Percentiles rank a stretch among this genome's conserved stretches.
Conservation (phyloP, 2,329 filamentous ascomycete genomes). For the Botrytis porri region DNA sequence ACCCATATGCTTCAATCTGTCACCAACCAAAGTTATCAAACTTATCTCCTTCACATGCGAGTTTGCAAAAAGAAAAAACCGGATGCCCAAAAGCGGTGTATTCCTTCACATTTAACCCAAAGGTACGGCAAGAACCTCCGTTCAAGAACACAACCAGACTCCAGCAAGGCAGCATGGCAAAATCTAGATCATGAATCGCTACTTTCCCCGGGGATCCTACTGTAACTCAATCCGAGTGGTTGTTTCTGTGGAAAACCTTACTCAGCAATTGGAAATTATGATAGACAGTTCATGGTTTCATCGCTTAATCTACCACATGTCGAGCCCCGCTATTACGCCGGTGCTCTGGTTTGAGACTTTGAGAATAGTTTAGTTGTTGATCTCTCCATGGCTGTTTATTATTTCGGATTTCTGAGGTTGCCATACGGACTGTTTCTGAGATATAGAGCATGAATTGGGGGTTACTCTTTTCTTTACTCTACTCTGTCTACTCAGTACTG, state of each 20-base stretch:
- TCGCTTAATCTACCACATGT: not conserved
- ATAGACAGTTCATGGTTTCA: not conserved
- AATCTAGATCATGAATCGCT: constrained; percentile 11
- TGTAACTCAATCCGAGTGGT: not conserved
- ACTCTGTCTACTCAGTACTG: not conserved
- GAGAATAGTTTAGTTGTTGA: not conserved
- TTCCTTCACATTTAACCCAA: not conserved
- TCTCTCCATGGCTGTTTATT: not conserved
- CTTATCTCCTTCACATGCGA: not conserved
- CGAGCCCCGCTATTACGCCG: not conserved
- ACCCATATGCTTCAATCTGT: not conserved
- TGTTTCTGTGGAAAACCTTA: not conserved
- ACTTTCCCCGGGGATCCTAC: not conserved
- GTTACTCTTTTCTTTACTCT: not conserved
- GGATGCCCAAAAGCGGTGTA: not conserved
- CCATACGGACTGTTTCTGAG: not conserved
- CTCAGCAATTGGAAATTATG: not conserved
- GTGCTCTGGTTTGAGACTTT: not conserved
- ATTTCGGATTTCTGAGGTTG: not conserved
- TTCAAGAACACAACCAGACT: not conserved
- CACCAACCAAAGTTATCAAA: not conserved
- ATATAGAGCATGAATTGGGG: not conserved
- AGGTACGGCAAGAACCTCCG: not conserved
- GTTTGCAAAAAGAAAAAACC: not conserved
- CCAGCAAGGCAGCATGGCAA: not conserved